These are phyloP conservation scores for Aureobasidium mangrovei DNA, from an alignment of 2,329 filamentous ascomycete genomes.

Conservation along the genomic window DNA sequence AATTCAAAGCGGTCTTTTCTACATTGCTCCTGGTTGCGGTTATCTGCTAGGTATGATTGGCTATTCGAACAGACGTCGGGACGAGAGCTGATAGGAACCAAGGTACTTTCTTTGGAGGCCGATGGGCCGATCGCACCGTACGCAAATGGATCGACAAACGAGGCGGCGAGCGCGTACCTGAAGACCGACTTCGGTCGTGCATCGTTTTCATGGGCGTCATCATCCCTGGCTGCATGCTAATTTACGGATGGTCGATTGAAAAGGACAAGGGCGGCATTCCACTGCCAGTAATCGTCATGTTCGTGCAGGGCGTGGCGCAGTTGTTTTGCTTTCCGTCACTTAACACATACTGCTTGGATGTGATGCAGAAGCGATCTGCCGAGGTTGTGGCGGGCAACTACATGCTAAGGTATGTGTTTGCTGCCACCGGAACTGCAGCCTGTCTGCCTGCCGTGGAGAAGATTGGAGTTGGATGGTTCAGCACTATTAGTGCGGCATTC, in stretches of 20 bases:
- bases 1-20: slow-evolving; percentile 62
- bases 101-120: slow-evolving; percentile 61
- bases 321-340: slow-evolving; percentile 67
- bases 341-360: slow-evolving; percentile 75
- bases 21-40: slow-evolving; percentile 62
- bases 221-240: slow-evolving; percentile 53
- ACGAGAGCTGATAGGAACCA: slow-evolving; percentile 26
- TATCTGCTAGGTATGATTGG: slow-evolving; percentile 40
- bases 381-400: slow-evolving; percentile 73
- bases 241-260: slow-evolving; percentile 60
- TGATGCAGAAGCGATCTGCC: slow-evolving; percentile 61
- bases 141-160: slow-evolving; percentile 55
- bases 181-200: slow-evolving; percentile 57
- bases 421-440: slow-evolving; percentile 59
- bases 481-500: slow-evolving; percentile 56
- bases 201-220: slow-evolving; percentile 48
- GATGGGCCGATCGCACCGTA: slow-evolving; percentile 59
- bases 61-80: too few relatives aligned
- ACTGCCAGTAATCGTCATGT: slow-evolving; percentile 63
- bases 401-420: slow-evolving; percentile 66
- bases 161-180: slow-evolving; percentile 50
- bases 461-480: slow-evolving; percentile 76
- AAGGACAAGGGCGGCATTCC: slow-evolving; percentile 47
- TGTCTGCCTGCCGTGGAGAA: slow-evolving; percentile 65
- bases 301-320: slow-evolving; percentile 64